Conservation (phyloP, 305 asterid genomes). For the Ilex paraguariensis region DNA sequence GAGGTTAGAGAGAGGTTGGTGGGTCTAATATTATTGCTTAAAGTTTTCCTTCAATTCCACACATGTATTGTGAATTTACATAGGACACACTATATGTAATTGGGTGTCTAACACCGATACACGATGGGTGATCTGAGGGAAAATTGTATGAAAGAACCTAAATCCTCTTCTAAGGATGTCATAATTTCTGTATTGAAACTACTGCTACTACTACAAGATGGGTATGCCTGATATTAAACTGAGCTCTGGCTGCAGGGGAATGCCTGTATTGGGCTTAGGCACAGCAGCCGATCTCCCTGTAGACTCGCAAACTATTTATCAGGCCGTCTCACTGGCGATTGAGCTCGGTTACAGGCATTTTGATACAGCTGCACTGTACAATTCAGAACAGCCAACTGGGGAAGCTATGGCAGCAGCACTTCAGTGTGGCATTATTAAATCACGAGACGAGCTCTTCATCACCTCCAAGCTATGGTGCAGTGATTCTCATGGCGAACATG, state of each 20-base stretch:
- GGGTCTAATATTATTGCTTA: no score
- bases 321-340: slow-evolving; percentile 45
- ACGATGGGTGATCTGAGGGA: no score
- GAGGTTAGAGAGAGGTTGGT: no score
- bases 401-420: slow-evolving; percentile 55
- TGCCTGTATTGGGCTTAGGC: slow-evolving; percentile 62
- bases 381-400: slow-evolving; percentile 49
- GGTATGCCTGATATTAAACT: slow-evolving; percentile 28
- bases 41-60: no score
- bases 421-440: slow-evolving; percentile 27
- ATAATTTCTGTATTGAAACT: no score
- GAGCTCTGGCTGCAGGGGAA: slow-evolving; percentile 23
- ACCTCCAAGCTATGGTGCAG: slow-evolving; percentile 69
- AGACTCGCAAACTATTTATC: slow-evolving; percentile 29
- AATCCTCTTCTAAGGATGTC: no score
- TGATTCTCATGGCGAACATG: slow-evolving; percentile 48
- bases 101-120: no score
- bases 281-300: slow-evolving; percentile 57
- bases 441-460: slow-evolving; percentile 49
- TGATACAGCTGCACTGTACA: slow-evolving; percentile 64
- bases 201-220: no score
- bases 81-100: no score
- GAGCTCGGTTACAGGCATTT: slow-evolving; percentile 61
- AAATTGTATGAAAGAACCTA: no score
- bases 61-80: no score